Evolutionary conservation across 192 early-diverging fungal genomes (phyloP).

Genomic region (Phycomyces blakesleeanus): DNA sequence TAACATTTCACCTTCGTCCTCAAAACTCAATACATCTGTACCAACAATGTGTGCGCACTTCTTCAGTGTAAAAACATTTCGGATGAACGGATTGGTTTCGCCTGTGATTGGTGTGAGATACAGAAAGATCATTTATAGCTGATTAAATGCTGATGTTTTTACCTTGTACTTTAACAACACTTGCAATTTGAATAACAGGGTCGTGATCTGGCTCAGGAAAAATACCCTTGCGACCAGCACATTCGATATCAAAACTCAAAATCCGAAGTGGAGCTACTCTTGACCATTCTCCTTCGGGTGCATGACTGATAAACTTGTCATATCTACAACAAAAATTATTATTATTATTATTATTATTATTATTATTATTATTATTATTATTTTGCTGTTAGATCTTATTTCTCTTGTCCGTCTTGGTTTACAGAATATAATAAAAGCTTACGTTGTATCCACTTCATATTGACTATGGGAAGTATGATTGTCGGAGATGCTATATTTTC

Average conservation of each 20-base stretch:
- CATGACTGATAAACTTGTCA: conserved; percentile 75
- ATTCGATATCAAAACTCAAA: conserved; percentile 98
- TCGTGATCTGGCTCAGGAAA: conserved; percentile 92
- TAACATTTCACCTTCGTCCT: conserved; percentile 76
- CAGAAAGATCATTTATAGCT: too few species aligned
- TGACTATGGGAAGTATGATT: conserved; percentile 60
- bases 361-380: too few species aligned
- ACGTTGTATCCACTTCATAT: conserved; percentile 77
- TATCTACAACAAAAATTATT: conserved; percentile 42
- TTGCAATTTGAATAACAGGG: conserved; percentile 97
- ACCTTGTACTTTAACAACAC: conserved; percentile 87
- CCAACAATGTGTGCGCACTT: conserved; percentile 91
- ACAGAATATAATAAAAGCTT: conserved; percentile 13
- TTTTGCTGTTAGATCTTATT: too few species aligned
- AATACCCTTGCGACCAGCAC: conserved; percentile 89
- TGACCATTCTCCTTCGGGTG: conserved; percentile 87
- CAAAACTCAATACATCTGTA: conserved; percentile 77
- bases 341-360: neutral
- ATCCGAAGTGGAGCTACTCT: conserved; percentile 92
- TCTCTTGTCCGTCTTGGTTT: neutral
- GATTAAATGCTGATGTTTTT: too few species aligned
- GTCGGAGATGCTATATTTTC: conserved; percentile 58
- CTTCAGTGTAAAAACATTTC: conserved; percentile 92
- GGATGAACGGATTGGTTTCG: conserved; percentile 82
- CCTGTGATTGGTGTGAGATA: conserved; percentile 37